Percentiles rank a stretch among this genome's conserved stretches.
These are phyloP conservation scores for Oryza coarctata DNA, from an alignment of 176 grass and related monocot species.

Conservation along the genomic window DNA sequence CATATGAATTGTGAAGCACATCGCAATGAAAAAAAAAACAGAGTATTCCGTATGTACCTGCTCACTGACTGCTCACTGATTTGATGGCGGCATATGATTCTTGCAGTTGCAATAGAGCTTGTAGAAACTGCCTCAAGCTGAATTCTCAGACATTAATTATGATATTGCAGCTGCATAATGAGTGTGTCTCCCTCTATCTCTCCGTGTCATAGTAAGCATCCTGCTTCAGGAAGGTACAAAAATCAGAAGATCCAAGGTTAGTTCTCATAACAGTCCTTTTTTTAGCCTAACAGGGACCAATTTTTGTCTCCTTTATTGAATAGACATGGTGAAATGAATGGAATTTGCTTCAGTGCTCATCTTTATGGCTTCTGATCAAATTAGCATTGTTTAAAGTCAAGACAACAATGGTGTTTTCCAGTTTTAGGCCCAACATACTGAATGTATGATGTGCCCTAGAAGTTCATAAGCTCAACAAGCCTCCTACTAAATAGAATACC, in stretches of 20 bases:
- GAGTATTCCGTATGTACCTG: neutral
- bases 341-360: neutral
- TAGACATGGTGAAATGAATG: neutral
- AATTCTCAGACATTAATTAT: neutral
- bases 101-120: neutral
- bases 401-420: neutral
- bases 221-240: neutral
- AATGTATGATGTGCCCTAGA: neutral
- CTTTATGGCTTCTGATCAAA: neutral
- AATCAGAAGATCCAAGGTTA: neutral
- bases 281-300: neutral
- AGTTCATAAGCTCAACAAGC: neutral
- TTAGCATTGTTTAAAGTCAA: neutral
- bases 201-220: neutral
- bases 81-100: neutral
- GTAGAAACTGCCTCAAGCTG: neutral
- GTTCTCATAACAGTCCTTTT: neutral
- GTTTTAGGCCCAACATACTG: neutral
- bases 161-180: neutral
- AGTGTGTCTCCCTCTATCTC: neutral
- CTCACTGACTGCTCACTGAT: neutral
- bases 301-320: neutral
- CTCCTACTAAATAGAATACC: neutral
- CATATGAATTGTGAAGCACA: neutral
- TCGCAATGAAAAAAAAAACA: neutral